These are phyloP conservation scores for Diversispora epigaea DNA, from an alignment of 192 early-diverging fungal genomes.

Conservation along the genomic window DNA sequence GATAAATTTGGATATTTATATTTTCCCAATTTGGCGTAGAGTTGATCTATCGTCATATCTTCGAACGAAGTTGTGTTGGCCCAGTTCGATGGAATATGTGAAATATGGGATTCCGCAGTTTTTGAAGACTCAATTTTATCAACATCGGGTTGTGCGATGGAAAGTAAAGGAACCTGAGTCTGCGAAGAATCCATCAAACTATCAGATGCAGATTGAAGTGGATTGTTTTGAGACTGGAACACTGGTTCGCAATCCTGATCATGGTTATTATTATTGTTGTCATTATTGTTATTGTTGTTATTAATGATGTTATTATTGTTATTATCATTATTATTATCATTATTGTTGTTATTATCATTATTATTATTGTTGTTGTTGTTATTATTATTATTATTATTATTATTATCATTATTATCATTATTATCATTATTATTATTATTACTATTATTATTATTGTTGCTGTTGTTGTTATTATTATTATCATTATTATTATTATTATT, in stretches of 20 bases:
- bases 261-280: too few relatives aligned
- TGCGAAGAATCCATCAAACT: background rate
- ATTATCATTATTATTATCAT: too few relatives aligned
- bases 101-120: background rate
- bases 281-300: too few relatives aligned
- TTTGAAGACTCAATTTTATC: conserved; percentile 15
- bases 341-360: too few relatives aligned
- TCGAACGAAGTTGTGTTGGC: background rate
- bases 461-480: background rate
- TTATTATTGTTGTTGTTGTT: too few relatives aligned
- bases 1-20: background rate
- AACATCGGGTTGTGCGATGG: background rate
- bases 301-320: too few relatives aligned
- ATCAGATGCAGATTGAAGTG: background rate
- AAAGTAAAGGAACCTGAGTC: background rate
- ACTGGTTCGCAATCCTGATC: too few relatives aligned
- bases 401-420: background rate
- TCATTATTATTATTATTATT: background rate
- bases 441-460: background rate
- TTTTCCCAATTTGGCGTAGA: background rate
- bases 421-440: conserved; percentile 2
- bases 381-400: too few relatives aligned
- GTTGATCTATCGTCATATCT: conserved; percentile 4
- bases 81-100: background rate
- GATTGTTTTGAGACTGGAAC: too few relatives aligned